Evolutionary conservation across 2,329 filamentous ascomycete genomes (phyloP).

Genomic region (Diaporthe vexans): DNA sequence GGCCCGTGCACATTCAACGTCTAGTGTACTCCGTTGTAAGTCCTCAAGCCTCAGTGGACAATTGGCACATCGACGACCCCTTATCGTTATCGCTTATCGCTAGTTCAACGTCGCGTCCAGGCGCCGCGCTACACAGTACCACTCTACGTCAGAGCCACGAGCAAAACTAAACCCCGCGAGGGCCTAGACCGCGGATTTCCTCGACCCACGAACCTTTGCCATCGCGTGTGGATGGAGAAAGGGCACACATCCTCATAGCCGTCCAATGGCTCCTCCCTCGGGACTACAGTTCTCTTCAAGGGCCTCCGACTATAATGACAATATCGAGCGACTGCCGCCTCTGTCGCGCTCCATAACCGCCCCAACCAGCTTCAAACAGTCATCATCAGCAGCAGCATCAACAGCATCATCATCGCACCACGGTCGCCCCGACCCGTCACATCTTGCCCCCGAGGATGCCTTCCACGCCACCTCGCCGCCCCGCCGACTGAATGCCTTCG

Average conservation of each 20-base stretch:
- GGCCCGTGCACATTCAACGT: slow-evolving; percentile 1
- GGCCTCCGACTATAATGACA: slow-evolving; percentile 47
- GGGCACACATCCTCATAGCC: slow-evolving; percentile 33
- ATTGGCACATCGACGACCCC: background rate
- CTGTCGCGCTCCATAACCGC: slow-evolving; percentile 58
- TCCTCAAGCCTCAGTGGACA: background rate
- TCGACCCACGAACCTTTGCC: background rate
- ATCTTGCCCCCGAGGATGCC: slow-evolving; percentile 88
- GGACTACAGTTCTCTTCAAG: slow-evolving; percentile 48
- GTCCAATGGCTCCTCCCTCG: slow-evolving; percentile 50
- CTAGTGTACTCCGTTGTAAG: background rate
- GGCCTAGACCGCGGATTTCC: background rate
- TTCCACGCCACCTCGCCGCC: slow-evolving; percentile 76
- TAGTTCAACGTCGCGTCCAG: slow-evolving; percentile 15
- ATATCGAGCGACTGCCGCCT: slow-evolving; percentile 45
- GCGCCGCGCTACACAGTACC: slow-evolving; percentile 6
- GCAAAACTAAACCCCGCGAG: background rate
- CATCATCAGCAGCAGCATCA: background rate
- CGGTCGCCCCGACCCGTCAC: slow-evolving; percentile 70
- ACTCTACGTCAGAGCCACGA: slow-evolving; percentile 20
- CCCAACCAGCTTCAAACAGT: slow-evolving; percentile 49
- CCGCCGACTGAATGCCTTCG: slow-evolving; percentile 61
- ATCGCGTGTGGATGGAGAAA: slow-evolving; percentile 35
- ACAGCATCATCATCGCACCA: slow-evolving; percentile 40
- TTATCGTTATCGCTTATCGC: slow-evolving; percentile 23